A percentile compares a stretch with the other conserved stretches of the same genome.
Conservation (phyloP, 768 basidiomycete genomes). For the Suillus occidentalis region DNA sequence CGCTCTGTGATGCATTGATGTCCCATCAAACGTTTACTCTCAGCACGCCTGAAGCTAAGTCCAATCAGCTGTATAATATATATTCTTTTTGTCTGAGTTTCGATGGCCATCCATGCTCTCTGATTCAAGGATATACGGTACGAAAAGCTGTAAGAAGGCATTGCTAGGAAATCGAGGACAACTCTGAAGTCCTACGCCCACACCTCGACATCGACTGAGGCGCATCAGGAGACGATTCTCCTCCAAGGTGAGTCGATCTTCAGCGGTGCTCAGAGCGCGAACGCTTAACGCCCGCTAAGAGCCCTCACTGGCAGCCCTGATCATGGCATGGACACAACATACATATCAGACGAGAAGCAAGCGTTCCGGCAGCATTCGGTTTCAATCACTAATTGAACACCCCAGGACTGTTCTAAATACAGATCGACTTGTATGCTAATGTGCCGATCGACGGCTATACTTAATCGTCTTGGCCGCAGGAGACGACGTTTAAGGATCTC, state of each 20-base stretch:
- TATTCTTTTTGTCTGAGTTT: not conserved
- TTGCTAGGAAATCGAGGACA: not conserved
- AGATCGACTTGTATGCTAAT: conserved; percentile 7
- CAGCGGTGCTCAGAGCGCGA: not conserved
- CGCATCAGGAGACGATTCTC: not conserved
- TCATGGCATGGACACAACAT: not conserved
- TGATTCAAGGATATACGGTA: not conserved
- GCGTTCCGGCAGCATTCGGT: not conserved
- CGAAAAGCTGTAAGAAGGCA: not conserved
- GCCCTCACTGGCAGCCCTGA: not conserved
- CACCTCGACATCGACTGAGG: not conserved
- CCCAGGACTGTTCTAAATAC: not conserved
- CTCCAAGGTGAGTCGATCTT: not conserved
- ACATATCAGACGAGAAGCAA: conserved; percentile 6
- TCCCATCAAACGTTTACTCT: not conserved
- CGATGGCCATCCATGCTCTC: not conserved
- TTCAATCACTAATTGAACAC: not conserved
- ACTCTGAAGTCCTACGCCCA: not conserved
- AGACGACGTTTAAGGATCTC: conserved; percentile 4
- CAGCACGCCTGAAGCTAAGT: too few species aligned
- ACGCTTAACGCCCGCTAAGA: not conserved
- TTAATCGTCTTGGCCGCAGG: not conserved
- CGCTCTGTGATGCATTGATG: not conserved
- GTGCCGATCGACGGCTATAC: conserved; percentile 8
- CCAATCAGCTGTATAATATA: not conserved